Evolutionary conservation across 306 rosid species (phyloP).

Genomic region (Pyrus betulifolia): DNA sequence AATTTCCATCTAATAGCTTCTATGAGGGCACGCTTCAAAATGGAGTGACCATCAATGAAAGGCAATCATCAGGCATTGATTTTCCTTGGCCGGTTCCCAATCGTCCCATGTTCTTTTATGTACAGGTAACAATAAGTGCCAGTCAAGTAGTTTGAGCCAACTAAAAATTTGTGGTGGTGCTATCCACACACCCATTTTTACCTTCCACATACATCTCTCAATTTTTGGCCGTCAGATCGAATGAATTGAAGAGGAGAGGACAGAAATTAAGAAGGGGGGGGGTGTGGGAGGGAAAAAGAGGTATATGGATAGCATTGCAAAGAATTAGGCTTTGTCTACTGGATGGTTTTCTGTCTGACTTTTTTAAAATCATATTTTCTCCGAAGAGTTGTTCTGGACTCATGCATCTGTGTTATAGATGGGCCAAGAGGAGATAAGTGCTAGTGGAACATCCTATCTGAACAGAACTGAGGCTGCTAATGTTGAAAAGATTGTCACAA

Average conservation of each 20-base stretch:
- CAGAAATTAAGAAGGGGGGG: too few species aligned
- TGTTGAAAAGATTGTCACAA: constrained; percentile 97
- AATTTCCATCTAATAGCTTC: constrained; percentile 96
- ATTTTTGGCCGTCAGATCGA: too few species aligned
- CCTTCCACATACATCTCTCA: too few species aligned
- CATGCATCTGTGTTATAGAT: constrained; percentile 44
- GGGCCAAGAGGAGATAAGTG: constrained; percentile 99
- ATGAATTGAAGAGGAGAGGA: too few species aligned
- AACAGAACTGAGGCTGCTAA: constrained; percentile 99
- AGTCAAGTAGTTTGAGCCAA: neutral
- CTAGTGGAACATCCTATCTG: constrained; percentile 94
- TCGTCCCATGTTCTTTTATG: constrained; percentile 98
- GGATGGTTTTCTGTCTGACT: neutral
- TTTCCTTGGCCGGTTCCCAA: constrained; percentile 99
- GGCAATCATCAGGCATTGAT: constrained; percentile 93
- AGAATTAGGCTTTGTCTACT: neutral
- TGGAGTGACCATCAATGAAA: constrained; percentile 93
- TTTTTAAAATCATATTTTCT: neutral
- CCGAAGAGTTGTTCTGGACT: neutral
- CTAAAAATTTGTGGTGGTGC: neutral
- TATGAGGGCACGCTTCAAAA: constrained; percentile 98
- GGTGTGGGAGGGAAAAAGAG: too few species aligned
- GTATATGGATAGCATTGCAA: neutral
- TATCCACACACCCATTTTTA: neutral
- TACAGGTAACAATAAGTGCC: constrained; percentile 55